Base-by-base conservation (phyloP, 2,329 filamentous ascomycete species). In the Orbilia ellipsospora region DNA sequence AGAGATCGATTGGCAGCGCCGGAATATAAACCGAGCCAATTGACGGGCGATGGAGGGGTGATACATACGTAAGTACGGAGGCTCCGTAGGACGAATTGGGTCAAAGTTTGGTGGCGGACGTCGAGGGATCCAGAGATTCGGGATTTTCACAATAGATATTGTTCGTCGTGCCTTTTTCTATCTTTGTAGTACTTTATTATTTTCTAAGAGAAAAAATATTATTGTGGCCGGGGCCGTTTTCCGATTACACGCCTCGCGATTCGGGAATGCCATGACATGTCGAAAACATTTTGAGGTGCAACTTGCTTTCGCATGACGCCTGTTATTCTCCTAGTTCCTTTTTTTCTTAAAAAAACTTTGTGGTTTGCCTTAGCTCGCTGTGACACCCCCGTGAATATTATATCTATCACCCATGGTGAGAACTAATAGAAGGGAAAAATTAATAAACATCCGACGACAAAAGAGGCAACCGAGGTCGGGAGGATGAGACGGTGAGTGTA, bases 371-470 rank as follows among this genome's bases (percentile, higher is more conserved):
- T 36, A 36, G 31, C 31, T 36, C 10, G 31, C 31, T 36, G 10
- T 36, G 23, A 23, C 4, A 4, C 23, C 23, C 23, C 23, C 23
- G 23, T 23, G 23, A 4, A 36, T 36, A 36, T 36, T 36, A 36
- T 36, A 36, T 36, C 31, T 36, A 7, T 36, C 6, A 36, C 10
- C 6, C 31, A 36, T 2, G 10, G 31, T 36, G 31, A 10, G 31
- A 7, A 36, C 10, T 36, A 10, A 36, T 36, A 10, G 10, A 36
- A 36, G 31, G 31, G 10, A 36, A 36, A 36, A 48, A n/a, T 48
- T 67, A 59, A 59, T 67, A 67, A 66, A 66, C 51, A 45, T 67
- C 40, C 52, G 52, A 67, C 52, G 26, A 54, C 31, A 23, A 36
- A 50, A 51, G 52, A 51, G 51, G 52, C 60, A 63, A 48, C 31